phyloP scores from a whole-genome alignment of 441 rosid species.

The Daphne laureola region DNA sequence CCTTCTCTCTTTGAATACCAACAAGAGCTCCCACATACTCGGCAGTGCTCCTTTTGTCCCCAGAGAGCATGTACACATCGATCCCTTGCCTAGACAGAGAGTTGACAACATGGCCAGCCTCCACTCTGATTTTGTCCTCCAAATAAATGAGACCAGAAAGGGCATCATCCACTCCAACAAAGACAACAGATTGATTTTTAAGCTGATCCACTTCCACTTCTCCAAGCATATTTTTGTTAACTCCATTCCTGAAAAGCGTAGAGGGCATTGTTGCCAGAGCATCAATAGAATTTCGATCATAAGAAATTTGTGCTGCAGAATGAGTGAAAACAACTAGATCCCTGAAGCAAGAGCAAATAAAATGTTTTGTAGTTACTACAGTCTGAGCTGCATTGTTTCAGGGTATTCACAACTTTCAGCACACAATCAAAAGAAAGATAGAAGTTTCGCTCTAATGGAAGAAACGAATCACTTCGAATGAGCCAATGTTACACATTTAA shows the following conservation, averaged over 20 bases:
- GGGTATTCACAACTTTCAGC: no score
- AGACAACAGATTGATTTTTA: conserved; percentile 70
- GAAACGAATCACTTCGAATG: no score
- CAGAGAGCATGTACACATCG: conserved; percentile 83
- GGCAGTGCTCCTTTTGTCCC: conserved; percentile 80
- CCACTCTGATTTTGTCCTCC: conserved; percentile 91
- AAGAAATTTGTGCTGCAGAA: neutral
- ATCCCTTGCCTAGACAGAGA: conserved; percentile 65
- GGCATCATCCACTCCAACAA: conserved; percentile 67
- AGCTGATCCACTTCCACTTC: conserved; percentile 39
- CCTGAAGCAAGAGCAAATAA: no score
- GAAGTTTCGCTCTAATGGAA: no score
- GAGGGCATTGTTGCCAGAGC: neutral
- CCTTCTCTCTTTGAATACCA: conserved; percentile 84
- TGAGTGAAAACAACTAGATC: no score
- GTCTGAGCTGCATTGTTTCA: no score
- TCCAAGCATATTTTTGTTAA: conserved; percentile 34
- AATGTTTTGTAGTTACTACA: no score
- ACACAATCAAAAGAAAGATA: no score
- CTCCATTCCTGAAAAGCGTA: conserved; percentile 62
- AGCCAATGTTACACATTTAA: no score
- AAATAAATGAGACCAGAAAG: conserved; percentile 79
- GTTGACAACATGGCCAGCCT: conserved; percentile 72
- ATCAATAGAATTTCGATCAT: neutral
- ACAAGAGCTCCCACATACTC: conserved; percentile 85